A percentile compares a stretch with the other conserved stretches of the same genome.
These are phyloP conservation scores for Globomyces pollinis-pini DNA, from an alignment of 192 early-diverging fungal species.

Conservation along the genomic window DNA sequence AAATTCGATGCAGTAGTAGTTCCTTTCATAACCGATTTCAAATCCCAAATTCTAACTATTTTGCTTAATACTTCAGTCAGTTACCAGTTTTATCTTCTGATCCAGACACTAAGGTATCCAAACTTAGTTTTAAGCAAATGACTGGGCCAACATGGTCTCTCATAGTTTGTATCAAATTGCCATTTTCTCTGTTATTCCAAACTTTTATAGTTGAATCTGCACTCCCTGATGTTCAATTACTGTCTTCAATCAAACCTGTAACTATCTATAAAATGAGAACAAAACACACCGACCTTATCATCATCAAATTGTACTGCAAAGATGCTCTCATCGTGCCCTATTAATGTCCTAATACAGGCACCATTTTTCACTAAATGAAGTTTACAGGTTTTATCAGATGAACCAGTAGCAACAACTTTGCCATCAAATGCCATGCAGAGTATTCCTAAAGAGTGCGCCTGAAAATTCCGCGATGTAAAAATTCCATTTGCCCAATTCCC, in stretches of 20 bases:
- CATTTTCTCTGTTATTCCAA: constrained; percentile 12
- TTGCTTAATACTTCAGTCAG: too few relatives aligned
- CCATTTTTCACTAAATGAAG: constrained; percentile 13
- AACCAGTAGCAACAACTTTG: constrained; percentile 16
- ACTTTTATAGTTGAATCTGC: constrained; percentile 18
- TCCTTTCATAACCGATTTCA: constrained; percentile 9
- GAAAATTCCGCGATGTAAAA: constrained; percentile 11
- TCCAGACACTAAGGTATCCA: constrained; percentile 16
- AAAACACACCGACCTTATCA: constrained; percentile 2
- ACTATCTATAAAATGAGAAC: too few relatives aligned
- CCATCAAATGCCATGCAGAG: constrained; percentile 21
- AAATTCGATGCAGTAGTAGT: not conserved
- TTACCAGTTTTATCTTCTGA: constrained; percentile 22
- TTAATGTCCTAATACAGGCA: constrained; percentile 3
- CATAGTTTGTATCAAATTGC: not conserved
- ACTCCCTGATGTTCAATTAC: constrained; percentile 13
- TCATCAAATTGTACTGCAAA: constrained; percentile 15
- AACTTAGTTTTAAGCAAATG: constrained; percentile 17
- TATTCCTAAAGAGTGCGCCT: constrained; percentile 17
- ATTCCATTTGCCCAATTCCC: constrained; percentile 21
- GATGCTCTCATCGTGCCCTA: constrained; percentile 22
- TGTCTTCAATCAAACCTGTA: not conserved
- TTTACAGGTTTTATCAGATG: constrained; percentile 14
- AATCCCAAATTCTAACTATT: constrained; percentile 13
- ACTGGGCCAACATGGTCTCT: constrained; percentile 14